These are phyloP conservation scores for Chlorophyllum brunneum DNA, from an alignment of 768 basidiomycete species.

Conservation along the genomic window DNA sequence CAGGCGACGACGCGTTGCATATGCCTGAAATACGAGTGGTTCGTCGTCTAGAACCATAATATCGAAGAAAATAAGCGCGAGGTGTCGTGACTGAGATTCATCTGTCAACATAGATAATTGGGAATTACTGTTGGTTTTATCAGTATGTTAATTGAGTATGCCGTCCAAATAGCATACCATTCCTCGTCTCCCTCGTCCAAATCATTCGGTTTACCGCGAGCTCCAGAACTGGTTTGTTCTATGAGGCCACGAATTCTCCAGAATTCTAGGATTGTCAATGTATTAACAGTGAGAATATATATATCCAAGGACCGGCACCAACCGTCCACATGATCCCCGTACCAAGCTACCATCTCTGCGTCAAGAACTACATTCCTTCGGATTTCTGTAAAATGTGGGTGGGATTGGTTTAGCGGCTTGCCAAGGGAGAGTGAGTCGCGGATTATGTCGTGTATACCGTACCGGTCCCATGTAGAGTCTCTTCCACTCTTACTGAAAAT, in stretches of 20 bases:
- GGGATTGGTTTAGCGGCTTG: background rate
- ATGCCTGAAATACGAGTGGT: slow-evolving; percentile 52
- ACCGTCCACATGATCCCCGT: slow-evolving; percentile 72
- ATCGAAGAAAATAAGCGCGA: slow-evolving; percentile 88
- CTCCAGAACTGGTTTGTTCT: slow-evolving; percentile 52
- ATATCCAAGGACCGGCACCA: slow-evolving; percentile 19
- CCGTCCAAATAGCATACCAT: background rate
- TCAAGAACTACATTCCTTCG: slow-evolving; percentile 54
- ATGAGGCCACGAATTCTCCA: slow-evolving; percentile 68
- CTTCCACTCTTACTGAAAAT: slow-evolving; percentile 89
- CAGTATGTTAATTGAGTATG: background rate
- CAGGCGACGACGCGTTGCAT: slow-evolving; percentile 52
- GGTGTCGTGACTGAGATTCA: slow-evolving; percentile 42
- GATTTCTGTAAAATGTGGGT: slow-evolving; percentile 16
- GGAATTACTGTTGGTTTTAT: slow-evolving; percentile 19
- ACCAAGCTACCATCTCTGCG: slow-evolving; percentile 88
- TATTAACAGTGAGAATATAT: background rate
- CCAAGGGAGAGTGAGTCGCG: slow-evolving; percentile 51
- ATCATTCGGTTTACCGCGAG: slow-evolving; percentile 29
- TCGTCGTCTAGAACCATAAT: slow-evolving; percentile 64
- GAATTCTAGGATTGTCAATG: slow-evolving; percentile 47
- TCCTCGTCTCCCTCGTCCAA: slow-evolving; percentile 18
- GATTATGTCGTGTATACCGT: slow-evolving; percentile 61
- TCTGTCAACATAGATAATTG: slow-evolving; percentile 28
- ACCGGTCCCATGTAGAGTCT: slow-evolving; percentile 75